These are phyloP conservation scores for Edaphochlamys debaryana DNA, from an alignment of 139 green algal genomes.

Conservation along the genomic window DNA sequence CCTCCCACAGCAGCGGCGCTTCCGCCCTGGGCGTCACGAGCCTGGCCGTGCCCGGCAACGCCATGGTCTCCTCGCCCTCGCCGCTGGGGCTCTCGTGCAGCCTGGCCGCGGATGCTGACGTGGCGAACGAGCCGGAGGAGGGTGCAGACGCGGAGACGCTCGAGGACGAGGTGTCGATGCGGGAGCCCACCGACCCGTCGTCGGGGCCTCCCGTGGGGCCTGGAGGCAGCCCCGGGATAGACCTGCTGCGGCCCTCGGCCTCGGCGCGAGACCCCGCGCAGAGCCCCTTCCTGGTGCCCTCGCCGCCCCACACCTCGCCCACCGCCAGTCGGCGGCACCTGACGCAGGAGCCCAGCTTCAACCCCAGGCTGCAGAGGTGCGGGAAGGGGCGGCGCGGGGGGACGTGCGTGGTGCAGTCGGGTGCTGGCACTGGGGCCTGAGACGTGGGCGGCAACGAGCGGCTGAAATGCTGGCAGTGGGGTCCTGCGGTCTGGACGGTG, in stretches of 20 bases:
- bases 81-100: slow-evolving; percentile 31
- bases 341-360: slow-evolving; percentile 36
- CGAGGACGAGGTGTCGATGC: too few species aligned
- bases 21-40: not conserved
- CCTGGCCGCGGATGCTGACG: slow-evolving; percentile 15
- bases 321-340: slow-evolving; percentile 9
- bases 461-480: too few species aligned
- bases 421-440: too few species aligned
- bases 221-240: too few species aligned
- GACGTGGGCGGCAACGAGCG: too few species aligned
- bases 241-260: not conserved
- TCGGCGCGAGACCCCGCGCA: slow-evolving; percentile 1
- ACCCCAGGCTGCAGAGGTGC: slow-evolving; percentile 9
- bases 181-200: too few species aligned
- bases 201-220: not conserved
- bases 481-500: too few species aligned
- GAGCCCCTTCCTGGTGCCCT: slow-evolving; percentile 33
- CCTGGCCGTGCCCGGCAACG: not conserved
- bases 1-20: not conserved
- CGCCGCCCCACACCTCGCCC: slow-evolving; percentile 17
- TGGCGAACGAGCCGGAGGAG: too few species aligned
- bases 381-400: not conserved
- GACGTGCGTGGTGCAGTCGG: too few species aligned
- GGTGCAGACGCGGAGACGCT: too few species aligned
- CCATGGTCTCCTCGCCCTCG: slow-evolving; percentile 7